phyloP scores from a whole-genome alignment of 495 filamentous ascomycete genomes.

The Articulospora tetracladia region DNA sequence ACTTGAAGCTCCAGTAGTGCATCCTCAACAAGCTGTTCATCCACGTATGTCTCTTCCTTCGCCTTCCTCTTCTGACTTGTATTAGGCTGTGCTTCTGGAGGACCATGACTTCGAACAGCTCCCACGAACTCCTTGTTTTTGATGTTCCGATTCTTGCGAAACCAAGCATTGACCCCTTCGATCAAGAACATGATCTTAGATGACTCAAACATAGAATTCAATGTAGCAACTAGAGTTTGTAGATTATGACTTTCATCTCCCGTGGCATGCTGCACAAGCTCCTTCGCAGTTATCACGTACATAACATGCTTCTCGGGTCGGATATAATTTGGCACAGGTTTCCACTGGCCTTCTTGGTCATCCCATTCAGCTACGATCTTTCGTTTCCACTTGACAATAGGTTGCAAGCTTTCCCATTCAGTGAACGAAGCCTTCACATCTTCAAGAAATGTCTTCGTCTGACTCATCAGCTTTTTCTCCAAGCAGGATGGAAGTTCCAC shows the following conservation, averaged over 20 bases:
- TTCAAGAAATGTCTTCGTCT: slow-evolving; percentile 49
- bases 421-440: slow-evolving; percentile 49
- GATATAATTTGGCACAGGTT: slow-evolving; percentile 57
- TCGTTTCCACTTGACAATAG: slow-evolving; percentile 69
- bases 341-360: slow-evolving; percentile 57
- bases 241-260: slow-evolving; percentile 43
- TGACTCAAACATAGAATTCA: slow-evolving; percentile 50
- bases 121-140: slow-evolving; percentile 65
- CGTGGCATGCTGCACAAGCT: slow-evolving; percentile 63
- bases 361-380: slow-evolving; percentile 63
- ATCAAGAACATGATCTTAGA: slow-evolving; percentile 70
- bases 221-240: slow-evolving; percentile 52
- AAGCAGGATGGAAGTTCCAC: slow-evolving; percentile 63
- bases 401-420: slow-evolving; percentile 42
- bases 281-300: slow-evolving; percentile 59
- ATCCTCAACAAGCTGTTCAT: slow-evolving; percentile 71
- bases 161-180: slow-evolving; percentile 63
- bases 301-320: slow-evolving; percentile 63
- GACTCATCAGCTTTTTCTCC: slow-evolving; percentile 41
- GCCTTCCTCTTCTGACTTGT: slow-evolving; percentile 29
- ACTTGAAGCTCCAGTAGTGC: slow-evolving; percentile 72
- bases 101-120: slow-evolving; percentile 56
- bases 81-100: slow-evolving; percentile 26
- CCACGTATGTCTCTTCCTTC: slow-evolving; percentile 47
- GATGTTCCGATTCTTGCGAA: slow-evolving; percentile 65